Base-by-base conservation (phyloP, 2,329 filamentous ascomycete genomes). In the Tolypocladium amazonense region DNA sequence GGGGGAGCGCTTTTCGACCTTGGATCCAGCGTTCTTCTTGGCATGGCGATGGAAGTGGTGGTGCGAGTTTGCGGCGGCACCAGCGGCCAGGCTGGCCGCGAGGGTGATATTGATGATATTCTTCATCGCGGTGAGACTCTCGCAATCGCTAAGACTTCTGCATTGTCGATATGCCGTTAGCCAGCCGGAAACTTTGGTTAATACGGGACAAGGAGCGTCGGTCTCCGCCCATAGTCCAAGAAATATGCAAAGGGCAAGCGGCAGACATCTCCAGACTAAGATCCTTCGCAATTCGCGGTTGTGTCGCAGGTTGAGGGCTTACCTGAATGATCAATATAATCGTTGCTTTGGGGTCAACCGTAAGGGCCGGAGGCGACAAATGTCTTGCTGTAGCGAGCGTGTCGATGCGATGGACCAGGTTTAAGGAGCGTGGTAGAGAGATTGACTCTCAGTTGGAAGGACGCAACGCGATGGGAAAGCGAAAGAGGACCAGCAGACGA, bases 21-120 rank as follows among this genome's bases (percentile, higher is more conserved):
- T 74, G 62, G 77, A 75, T 41, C 76, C 70, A 39, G 66, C 74
- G 61, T 82, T 78, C 75, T 82, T 84, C 63, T 77, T 81, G 66
- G 77, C 79, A 70, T 86, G 85, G 67, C 79, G 73, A 64, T 84
- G 85, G 61, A 79, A 79, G 70, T 87, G 85, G 62, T 76, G 73
- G 71, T 88, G 85, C 68, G 83, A 81, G 61, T 86, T 80, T 37
- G 87, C 87, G 57, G 79, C 77, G 60, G 77, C 81, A 58, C 81
- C 74, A 53, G 75, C 76, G 62, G 79, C 80, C 58, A 84, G 66
- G 47, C 80, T 76, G 60, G 80, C 82, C 74, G 79, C 79, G 61
- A 83, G 69, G 69, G 81, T 77, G 64, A 79, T 71, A 60, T 76
- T 75, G 65, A 79, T 64, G 62, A 64, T 45, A 33, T 56, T 60